A percentile compares a stretch with the other conserved stretches of the same genome.
These are phyloP conservation scores for Epichloe gansuensis DNA, from an alignment of 2,329 filamentous ascomycete genomes.

Conservation along the genomic window DNA sequence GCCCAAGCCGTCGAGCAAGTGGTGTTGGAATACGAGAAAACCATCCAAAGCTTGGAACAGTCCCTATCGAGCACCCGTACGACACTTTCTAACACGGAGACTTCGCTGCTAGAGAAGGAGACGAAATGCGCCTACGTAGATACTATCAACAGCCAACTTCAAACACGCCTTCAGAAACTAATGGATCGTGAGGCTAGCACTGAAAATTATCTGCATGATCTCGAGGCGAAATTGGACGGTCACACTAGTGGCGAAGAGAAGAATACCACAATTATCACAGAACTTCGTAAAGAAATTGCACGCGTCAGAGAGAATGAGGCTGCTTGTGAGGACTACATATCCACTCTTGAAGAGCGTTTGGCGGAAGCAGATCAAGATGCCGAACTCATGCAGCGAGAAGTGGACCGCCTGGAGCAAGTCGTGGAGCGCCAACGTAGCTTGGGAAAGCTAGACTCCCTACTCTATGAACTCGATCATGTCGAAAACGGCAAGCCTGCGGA, in stretches of 20 bases:
- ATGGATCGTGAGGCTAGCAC: slow-evolving; percentile 85
- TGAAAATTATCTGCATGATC: slow-evolving; percentile 82
- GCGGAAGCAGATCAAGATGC: slow-evolving; percentile 93
- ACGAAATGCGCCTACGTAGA: slow-evolving; percentile 88
- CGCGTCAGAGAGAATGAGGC: slow-evolving; percentile 83
- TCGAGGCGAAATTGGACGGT: slow-evolving; percentile 82
- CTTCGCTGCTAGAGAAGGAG: slow-evolving; percentile 79
- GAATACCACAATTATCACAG: slow-evolving; percentile 71
- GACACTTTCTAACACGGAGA: slow-evolving; percentile 75
- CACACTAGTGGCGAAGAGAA: slow-evolving; percentile 88
- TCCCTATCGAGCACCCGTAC: slow-evolving; percentile 81
- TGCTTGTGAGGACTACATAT: slow-evolving; percentile 91
- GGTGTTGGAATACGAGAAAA: slow-evolving; percentile 96
- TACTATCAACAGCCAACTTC: slow-evolving; percentile 81
- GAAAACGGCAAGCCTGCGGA: slow-evolving; percentile 41
- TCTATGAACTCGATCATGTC: slow-evolving; percentile 78
- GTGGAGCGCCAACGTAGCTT: slow-evolving; percentile 91
- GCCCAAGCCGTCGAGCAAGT: slow-evolving; percentile 93
- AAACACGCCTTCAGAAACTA: slow-evolving; percentile 81
- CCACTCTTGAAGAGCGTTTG: slow-evolving; percentile 85
- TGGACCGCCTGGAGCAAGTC: slow-evolving; percentile 87
- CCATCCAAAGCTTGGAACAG: slow-evolving; percentile 84
- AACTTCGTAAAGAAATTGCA: slow-evolving; percentile 83
- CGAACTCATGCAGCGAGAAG: slow-evolving; percentile 93
- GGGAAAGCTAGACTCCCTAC: slow-evolving; percentile 83